Conservation (phyloP, 2,329 filamentous ascomycete species). For the Nannizziopsis barbatae region DNA sequence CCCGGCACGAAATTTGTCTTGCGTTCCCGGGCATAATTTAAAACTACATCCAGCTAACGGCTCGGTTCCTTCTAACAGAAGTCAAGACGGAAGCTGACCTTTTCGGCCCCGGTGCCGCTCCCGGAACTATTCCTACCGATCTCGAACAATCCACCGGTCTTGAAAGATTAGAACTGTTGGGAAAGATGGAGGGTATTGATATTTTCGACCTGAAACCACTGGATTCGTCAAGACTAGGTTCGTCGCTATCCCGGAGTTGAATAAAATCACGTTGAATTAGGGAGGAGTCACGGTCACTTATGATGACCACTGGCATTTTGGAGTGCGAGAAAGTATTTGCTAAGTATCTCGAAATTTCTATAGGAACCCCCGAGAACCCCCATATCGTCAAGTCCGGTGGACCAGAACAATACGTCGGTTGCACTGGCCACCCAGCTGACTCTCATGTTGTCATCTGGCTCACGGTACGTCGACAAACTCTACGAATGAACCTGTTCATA, state of each 20-base stretch:
- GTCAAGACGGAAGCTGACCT: conserved; percentile 76
- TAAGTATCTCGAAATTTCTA: conserved; percentile 3
- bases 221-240: conserved; percentile 79
- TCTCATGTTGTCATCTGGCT: conserved; percentile 87
- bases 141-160: conserved; percentile 93
- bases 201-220: conserved; percentile 97
- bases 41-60: too few relatives aligned
- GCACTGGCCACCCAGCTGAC: conserved; percentile 87
- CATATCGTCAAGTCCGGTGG: conserved; percentile 84
- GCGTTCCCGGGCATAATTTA: too few relatives aligned
- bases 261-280: neutral
- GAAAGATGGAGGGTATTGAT: conserved; percentile 98
- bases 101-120: conserved; percentile 64
- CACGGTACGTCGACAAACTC: conserved; percentile 45
- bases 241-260: conserved; percentile 20
- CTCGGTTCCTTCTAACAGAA: conserved; percentile 45
- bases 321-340: neutral
- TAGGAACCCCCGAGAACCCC: conserved; percentile 79
- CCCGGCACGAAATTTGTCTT: too few relatives aligned
- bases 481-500: too few relatives aligned
- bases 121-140: conserved; percentile 83
- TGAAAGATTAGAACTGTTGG: conserved; percentile 95
- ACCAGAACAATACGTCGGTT: conserved; percentile 92
- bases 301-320: neutral
- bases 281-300: too few relatives aligned